Percentiles rank a stretch among this genome's conserved stretches.
These are phyloP conservation scores for Anthoceros angustus DNA, from an alignment of 225 moss, liverwort and hornwort species.

Conservation along the genomic window DNA sequence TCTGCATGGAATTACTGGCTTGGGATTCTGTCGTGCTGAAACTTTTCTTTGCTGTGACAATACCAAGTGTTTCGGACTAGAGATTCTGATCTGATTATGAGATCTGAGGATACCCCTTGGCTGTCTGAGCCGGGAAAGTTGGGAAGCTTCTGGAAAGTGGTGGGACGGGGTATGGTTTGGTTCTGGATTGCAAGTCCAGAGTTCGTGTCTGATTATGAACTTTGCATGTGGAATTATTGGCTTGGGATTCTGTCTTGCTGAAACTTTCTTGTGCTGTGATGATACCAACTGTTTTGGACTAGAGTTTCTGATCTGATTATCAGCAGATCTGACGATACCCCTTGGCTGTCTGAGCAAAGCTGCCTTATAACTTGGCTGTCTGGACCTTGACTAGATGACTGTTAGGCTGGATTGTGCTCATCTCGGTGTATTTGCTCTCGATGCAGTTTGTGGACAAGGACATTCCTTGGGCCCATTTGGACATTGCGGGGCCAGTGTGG, in stretches of 20 bases:
- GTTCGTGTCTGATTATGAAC: neutral
- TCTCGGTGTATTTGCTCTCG: neutral
- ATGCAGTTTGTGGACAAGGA: slow-evolving; percentile 58
- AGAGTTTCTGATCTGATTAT: neutral
- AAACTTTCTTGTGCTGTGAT: neutral
- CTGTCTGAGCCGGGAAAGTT: neutral
- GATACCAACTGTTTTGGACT: neutral
- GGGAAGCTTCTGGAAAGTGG: neutral
- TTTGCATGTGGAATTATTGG: neutral
- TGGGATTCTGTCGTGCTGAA: too few species aligned
- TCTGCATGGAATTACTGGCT: too few species aligned
- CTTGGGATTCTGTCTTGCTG: neutral
- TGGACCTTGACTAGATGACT: neutral
- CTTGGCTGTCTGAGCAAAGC: neutral
- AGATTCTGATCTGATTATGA: neutral
- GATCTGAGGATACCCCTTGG: neutral
- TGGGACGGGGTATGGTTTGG: neutral
- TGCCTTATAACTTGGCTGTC: neutral
- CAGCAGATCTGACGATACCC: neutral
- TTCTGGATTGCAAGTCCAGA: neutral
- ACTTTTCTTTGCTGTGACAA: too few species aligned
- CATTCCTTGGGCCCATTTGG: slow-evolving; percentile 86
- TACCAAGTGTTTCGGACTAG: too few species aligned
- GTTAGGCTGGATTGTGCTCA: neutral
- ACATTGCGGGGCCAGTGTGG: slow-evolving; percentile 91